Evolutionary conservation across 169 alveolate species (phyloP), one percentile per base, ranked within the genome.

Genomic region (Plasmodium relictum): DNA sequence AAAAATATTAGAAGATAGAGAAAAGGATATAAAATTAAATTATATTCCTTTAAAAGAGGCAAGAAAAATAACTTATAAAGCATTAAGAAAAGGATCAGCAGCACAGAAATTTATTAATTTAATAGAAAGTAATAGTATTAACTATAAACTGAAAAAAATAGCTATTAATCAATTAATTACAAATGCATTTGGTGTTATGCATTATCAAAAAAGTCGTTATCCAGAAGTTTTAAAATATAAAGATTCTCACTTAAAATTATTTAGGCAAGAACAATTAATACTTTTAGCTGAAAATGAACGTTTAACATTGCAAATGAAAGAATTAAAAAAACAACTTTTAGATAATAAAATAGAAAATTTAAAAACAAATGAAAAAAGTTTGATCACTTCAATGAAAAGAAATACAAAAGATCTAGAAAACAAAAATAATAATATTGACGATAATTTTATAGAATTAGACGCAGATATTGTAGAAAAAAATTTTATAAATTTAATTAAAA

Each of bases 231-330:
- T 74, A 14, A 87, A 74, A 50, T 94, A 92, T 50, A 83, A 95
- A 12, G 95, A 92, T 87, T 86, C 92, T 26, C 96, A 94, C 76
- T 87, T 94, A 41, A 88, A 92, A 56, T 88, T 94, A 41, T 89
- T 94, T 59, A 88, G 96, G 31, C 96, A 94, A 73, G 96, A 94
- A 74, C 96, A 94, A 89, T 73, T 94, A 71, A 90, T 92, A 74
- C 71, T 94, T 44, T 72, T 94, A 88, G 93, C 96, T 3, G 96
- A 94, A 90, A 94, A 94, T 70, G 95, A 92, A 88, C 88, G 96
- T 20, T 72, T 94, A 68, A 92, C 94, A 48, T 54, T 83, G 83
- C 95, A 94, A 56, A 66, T 94, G 37, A 94, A 94, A 48, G 94
- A 92, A 20, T 59, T 94, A 56, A 78, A 94, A 41, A 92, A 92